A percentile compares a stretch with the other conserved stretches of the same genome.
phyloP scores from a whole-genome alignment of 805 yeast genomes.

The Barnettozyma californica region DNA sequence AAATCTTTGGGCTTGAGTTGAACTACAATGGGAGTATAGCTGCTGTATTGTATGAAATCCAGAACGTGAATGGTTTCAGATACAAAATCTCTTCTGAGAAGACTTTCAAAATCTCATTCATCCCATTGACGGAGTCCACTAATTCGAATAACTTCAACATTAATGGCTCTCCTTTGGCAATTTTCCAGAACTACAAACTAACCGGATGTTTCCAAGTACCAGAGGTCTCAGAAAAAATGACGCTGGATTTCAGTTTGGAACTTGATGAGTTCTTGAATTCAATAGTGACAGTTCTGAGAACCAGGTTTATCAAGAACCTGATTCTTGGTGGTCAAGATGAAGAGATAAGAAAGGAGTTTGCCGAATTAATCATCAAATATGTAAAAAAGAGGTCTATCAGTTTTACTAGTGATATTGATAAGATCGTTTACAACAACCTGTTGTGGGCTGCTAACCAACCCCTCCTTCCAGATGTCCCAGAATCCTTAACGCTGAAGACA shows the following conservation, averaged over 20 bases:
- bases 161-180: conserved; percentile 17
- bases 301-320: conserved; percentile 13
- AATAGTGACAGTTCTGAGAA: conserved; percentile 6
- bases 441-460: conserved; percentile 2
- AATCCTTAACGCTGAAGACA: conserved; percentile 6
- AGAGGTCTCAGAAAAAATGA: background rate
- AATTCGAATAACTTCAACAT: background rate
- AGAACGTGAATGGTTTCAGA: conserved; percentile 15
- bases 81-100: conserved; percentile 23
- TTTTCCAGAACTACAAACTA: conserved; percentile 19
- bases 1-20: conserved; percentile 14
- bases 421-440: conserved; percentile 11
- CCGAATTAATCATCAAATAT: conserved; percentile 12
- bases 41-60: conserved; percentile 20
- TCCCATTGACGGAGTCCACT: conserved; percentile 5
- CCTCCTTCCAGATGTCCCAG: background rate
- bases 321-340: conserved; percentile 15
- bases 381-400: conserved; percentile 6
- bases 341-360: conserved; percentile 13
- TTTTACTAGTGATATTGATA: conserved; percentile 14
- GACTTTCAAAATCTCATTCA: conserved; percentile 14
- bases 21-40: conserved; percentile 17
- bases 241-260: conserved; percentile 3
- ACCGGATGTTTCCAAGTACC: conserved; percentile 3
- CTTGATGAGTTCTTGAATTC: conserved; percentile 12